These are phyloP conservation scores for Fusarium nanum DNA, from an alignment of 2,329 filamentous ascomycete species.

Conservation along the genomic window DNA sequence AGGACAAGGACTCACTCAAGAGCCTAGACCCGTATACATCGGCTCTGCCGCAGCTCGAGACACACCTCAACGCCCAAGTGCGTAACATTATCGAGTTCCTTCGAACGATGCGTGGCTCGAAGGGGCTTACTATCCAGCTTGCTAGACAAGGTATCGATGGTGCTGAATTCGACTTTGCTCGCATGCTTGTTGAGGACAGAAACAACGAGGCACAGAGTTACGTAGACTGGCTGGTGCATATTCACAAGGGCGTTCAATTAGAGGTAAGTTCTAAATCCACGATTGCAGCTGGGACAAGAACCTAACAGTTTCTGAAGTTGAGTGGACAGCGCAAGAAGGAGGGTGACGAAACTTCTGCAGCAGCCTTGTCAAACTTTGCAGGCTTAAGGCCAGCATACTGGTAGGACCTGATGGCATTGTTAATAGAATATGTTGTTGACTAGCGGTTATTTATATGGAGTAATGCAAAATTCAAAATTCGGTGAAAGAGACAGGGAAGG, in stretches of 20 bases:
- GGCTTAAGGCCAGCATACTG: constrained; percentile 71
- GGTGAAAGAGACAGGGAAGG: constrained; percentile 9
- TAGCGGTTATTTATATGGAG: constrained; percentile 26
- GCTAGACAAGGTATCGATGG: constrained; percentile 94
- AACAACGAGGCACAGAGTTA: constrained; percentile 99
- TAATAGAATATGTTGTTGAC: constrained; percentile 27
- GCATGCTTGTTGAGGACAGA: constrained; percentile 89
- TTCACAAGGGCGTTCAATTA: constrained; percentile 92
- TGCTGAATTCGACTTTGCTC: constrained; percentile 95
- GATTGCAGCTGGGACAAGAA: neutral
- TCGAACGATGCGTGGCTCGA: constrained; percentile 81
- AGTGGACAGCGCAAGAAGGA: constrained; percentile 79
- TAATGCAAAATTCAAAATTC: constrained; percentile 32
- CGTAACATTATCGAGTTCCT: constrained; percentile 93
- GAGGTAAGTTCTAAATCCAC: constrained; percentile 68
- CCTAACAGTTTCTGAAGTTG: constrained; percentile 58
- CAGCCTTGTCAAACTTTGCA: constrained; percentile 66
- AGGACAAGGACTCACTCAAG: constrained; percentile 75
- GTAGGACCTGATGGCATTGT: constrained; percentile 52
- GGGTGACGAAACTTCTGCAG: constrained; percentile 60
- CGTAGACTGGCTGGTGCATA: constrained; percentile 96
- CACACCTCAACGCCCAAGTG: constrained; percentile 93
- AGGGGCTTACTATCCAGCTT: constrained; percentile 88
- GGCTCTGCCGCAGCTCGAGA: constrained; percentile 84
- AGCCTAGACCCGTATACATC: constrained; percentile 84